Conservation (phyloP, 768 basidiomycete species). For the Ramaria sp. region DNA sequence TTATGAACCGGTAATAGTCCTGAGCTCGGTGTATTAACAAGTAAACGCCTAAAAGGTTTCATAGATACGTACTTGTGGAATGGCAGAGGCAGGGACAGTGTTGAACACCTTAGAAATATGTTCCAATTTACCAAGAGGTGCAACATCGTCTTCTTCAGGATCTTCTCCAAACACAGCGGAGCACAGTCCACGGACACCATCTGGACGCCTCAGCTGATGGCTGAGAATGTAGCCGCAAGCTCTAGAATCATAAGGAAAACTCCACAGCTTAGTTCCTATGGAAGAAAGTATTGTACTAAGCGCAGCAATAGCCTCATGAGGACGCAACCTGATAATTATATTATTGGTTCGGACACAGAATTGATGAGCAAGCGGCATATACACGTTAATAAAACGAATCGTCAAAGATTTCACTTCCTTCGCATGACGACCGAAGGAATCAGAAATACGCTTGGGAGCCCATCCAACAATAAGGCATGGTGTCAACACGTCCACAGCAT, state of each 20-base stretch:
- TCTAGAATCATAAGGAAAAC: constrained; percentile 39
- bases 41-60: constrained; percentile 28
- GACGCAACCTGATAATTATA: constrained; percentile 38
- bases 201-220: constrained; percentile 57
- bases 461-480: constrained; percentile 61
- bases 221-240: constrained; percentile 55
- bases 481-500: constrained; percentile 47
- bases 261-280: constrained; percentile 24
- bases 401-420: constrained; percentile 40
- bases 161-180: constrained; percentile 60
- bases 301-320: constrained; percentile 54
- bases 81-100: constrained; percentile 47
- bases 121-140: constrained; percentile 60
- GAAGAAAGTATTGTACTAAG: constrained; percentile 49
- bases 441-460: constrained; percentile 42
- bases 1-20: constrained; percentile 50
- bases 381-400: constrained; percentile 54
- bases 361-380: constrained; percentile 19
- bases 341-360: not conserved
- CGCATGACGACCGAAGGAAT: constrained; percentile 23
- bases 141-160: constrained; percentile 36
- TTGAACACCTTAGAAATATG: constrained; percentile 55
- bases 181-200: constrained; percentile 61
- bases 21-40: constrained; percentile 35
- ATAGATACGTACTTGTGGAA: constrained; percentile 42